Conservation (phyloP, 352 stramenopile genomes). For the Lagenidium giganteum region DNA sequence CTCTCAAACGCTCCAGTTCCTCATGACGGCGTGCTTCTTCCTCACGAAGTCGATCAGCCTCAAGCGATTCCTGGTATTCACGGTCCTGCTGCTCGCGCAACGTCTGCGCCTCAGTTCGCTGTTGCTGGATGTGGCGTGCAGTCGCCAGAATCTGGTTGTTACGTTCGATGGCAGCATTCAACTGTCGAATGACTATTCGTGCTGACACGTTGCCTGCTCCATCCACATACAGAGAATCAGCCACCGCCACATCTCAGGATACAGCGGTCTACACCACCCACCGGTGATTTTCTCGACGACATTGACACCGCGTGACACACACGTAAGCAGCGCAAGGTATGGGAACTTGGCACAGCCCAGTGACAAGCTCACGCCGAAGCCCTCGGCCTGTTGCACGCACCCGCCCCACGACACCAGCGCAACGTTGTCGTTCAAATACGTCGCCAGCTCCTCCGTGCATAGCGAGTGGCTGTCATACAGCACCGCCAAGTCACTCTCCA, state of each 20-base stretch:
- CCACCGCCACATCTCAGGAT: background rate
- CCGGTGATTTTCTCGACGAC: conserved; percentile 84
- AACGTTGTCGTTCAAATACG: conserved; percentile 77
- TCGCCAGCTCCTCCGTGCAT: conserved; percentile 65
- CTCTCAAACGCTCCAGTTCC: conserved; percentile 26
- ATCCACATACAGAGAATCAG: background rate
- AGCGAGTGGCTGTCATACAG: conserved; percentile 33
- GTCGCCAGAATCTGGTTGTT: conserved; percentile 76
- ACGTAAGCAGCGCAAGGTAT: conserved; percentile 76
- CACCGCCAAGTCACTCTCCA: conserved; percentile 5
- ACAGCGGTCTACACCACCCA: conserved; percentile 11
- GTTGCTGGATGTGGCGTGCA: conserved; percentile 61
- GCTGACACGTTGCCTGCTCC: conserved; percentile 51
- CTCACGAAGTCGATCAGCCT: conserved; percentile 83
- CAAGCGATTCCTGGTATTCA: conserved; percentile 91
- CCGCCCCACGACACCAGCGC: conserved; percentile 79
- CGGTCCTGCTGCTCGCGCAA: conserved; percentile 91
- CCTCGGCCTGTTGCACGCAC: conserved; percentile 74
- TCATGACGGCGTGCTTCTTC: conserved; percentile 42
- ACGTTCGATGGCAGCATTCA: conserved; percentile 52
- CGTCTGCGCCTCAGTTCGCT: conserved; percentile 77
- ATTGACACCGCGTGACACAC: conserved; percentile 69
- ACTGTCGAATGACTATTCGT: conserved; percentile 47
- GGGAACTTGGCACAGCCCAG: conserved; percentile 79
- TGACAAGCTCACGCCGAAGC: conserved; percentile 76